Conservation (phyloP, 345 rosid species). For the Cochlearia excelsa region DNA sequence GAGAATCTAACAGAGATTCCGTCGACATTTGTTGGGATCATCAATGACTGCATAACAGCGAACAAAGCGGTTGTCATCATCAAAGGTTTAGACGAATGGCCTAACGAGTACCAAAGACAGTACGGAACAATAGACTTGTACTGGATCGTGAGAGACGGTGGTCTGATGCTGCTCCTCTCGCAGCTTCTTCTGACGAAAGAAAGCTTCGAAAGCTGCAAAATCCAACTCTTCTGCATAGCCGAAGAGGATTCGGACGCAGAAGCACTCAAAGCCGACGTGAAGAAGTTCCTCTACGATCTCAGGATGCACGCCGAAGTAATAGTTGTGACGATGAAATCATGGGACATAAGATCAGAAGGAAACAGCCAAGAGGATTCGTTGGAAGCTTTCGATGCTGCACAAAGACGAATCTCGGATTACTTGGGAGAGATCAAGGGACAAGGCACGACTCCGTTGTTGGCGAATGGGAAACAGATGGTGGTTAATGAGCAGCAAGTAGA, state of each 20-base stretch:
- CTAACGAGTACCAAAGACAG: conserved; percentile 94
- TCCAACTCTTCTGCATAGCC: conserved; percentile 97
- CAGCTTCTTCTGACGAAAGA: conserved; percentile 98
- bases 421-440: conserved; percentile 60
- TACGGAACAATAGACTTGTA: conserved; percentile 95
- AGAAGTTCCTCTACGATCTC: conserved; percentile 92
- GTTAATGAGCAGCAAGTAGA: conserved; percentile 64
- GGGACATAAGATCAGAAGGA: conserved; percentile 69
- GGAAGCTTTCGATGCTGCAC: conserved; percentile 76
- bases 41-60: conserved; percentile 91
- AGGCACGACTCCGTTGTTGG: conserved; percentile 47
- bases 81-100: conserved; percentile 99
- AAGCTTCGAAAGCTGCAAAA: conserved; percentile 97
- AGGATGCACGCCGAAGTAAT: conserved; percentile 99
- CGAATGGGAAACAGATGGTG: conserved; percentile 71
- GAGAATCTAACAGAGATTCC: conserved; percentile 94
- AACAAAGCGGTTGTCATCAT: conserved; percentile 98
- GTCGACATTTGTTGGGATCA: conserved; percentile 81
- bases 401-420: conserved; percentile 61
- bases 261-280: conserved; percentile 92
- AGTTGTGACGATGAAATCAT: conserved; percentile 50
- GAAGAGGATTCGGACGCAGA: conserved; percentile 98
- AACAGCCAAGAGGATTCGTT: conserved; percentile 66
- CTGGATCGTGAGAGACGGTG: conserved; percentile 80
- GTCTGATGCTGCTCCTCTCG: conserved; percentile 97